Conservation (phyloP, 768 basidiomycete species). For the Lanmaoa pseudosensibilis region DNA sequence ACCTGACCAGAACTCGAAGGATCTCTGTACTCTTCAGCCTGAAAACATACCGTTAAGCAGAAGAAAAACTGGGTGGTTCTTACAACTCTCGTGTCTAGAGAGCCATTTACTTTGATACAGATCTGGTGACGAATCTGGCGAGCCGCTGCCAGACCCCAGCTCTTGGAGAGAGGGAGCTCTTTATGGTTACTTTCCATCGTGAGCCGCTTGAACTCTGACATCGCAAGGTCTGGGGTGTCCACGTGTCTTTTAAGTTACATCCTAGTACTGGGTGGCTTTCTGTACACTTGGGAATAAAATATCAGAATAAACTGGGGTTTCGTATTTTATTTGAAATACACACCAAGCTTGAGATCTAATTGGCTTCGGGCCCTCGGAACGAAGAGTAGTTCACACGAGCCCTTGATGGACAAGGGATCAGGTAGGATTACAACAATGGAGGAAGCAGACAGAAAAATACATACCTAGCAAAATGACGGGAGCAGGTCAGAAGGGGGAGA, state of each 20-base stretch:
- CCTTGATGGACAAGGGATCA: not conserved
- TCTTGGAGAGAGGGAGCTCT: slow-evolving; percentile 1
- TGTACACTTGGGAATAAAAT: not conserved
- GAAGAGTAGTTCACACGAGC: not conserved
- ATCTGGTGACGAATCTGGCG: not conserved
- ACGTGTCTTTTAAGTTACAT: not conserved
- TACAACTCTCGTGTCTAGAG: not conserved
- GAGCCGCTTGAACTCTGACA: not conserved
- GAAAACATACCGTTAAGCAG: not conserved
- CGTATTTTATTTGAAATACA: not conserved
- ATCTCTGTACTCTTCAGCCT: not conserved
- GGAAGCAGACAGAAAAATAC: not conserved
- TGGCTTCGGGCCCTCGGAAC: not conserved
- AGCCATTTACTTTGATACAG: not conserved
- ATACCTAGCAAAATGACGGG: not conserved
- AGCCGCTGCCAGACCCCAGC: not conserved
- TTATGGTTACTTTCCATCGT: not conserved
- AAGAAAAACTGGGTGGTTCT: not conserved
- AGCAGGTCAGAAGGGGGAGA: not conserved
- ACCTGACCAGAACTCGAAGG: not conserved
- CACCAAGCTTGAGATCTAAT: not conserved
- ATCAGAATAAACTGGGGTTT: not conserved
- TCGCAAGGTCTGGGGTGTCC: not conserved
- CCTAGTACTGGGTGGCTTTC: not conserved
- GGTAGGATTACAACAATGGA: not conserved